A percentile compares a stretch with the other conserved stretches of the same genome.
These are phyloP conservation scores for Penicillium rolfsii DNA, from an alignment of 2,329 filamentous ascomycete genomes.

Conservation along the genomic window DNA sequence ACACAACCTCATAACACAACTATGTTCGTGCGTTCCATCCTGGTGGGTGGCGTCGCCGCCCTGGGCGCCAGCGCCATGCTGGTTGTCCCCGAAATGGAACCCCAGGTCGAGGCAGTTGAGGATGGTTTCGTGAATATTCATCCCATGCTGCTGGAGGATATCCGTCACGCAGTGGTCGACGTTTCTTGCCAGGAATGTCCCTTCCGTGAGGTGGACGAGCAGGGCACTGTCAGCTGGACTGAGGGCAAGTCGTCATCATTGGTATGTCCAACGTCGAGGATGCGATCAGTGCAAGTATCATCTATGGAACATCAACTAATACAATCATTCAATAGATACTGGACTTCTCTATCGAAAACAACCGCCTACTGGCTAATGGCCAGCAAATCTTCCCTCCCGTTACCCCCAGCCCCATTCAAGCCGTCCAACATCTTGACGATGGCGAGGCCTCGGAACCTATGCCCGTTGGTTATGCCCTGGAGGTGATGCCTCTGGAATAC, in stretches of 20 bases:
- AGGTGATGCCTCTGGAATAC: constrained; percentile 39
- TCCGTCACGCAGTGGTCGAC: constrained; percentile 35
- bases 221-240: constrained; percentile 38
- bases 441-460: constrained; percentile 43
- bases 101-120: constrained; percentile 28
- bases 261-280: constrained; percentile 31
- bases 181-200: constrained; percentile 46
- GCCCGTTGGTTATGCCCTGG: constrained; percentile 48
- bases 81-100: constrained; percentile 42
- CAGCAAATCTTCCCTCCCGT: constrained; percentile 45
- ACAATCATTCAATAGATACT: constrained; percentile 31
- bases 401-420: constrained; percentile 36
- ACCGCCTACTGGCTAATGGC: constrained; percentile 42
- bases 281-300: neutral
- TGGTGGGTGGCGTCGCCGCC: constrained; percentile 40
- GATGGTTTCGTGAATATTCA: constrained; percentile 31
- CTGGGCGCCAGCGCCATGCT: constrained; percentile 44
- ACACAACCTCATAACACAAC: constrained; percentile 29
- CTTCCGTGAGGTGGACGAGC: constrained; percentile 37
- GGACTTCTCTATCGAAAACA: constrained; percentile 42
- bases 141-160: constrained; percentile 32
- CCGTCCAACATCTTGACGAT: constrained; percentile 43
- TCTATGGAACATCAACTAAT: constrained; percentile 4
- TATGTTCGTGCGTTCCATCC: constrained; percentile 43
- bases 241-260: constrained; percentile 42